Evolutionary conservation across 352 stramenopile genomes (phyloP).

Genomic region (Phytophthora pistaciae): DNA sequence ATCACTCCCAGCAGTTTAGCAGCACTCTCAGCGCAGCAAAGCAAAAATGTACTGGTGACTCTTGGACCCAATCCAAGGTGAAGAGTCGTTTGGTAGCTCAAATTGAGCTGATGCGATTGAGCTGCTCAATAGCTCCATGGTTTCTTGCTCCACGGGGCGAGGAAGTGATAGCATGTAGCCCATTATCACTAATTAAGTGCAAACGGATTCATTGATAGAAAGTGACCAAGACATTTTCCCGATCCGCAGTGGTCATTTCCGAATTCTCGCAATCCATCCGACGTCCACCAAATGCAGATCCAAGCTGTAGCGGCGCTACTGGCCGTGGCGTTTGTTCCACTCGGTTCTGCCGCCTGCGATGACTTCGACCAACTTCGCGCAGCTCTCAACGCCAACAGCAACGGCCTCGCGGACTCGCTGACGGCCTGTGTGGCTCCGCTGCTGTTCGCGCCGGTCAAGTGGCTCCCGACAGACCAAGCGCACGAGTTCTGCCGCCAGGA

Average conservation of each 20-base stretch:
- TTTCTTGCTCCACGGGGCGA: neutral
- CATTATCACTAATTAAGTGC: neutral
- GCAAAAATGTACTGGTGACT: neutral
- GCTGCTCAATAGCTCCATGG: neutral
- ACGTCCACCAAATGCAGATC: slow-evolving; percentile 10
- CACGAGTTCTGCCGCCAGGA: slow-evolving; percentile 54
- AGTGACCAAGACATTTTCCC: neutral
- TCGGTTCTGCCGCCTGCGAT: slow-evolving; percentile 12
- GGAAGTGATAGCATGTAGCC: neutral
- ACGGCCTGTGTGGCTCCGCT: slow-evolving; percentile 37
- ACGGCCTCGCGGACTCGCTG: slow-evolving; percentile 24
- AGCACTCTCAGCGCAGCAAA: neutral
- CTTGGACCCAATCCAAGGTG: slow-evolving; percentile 5
- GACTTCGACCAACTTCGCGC: slow-evolving; percentile 37
- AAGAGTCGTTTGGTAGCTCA: slow-evolving; percentile 2
- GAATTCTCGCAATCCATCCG: slow-evolving; percentile 11
- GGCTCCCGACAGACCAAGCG: slow-evolving; percentile 29
- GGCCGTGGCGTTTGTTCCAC: neutral
- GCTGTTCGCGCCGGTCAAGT: slow-evolving; percentile 50
- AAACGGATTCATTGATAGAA: neutral
- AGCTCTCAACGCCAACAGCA: slow-evolving; percentile 24
- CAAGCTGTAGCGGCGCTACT: slow-evolving; percentile 15
- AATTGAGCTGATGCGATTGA: no score
- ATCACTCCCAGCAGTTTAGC: slow-evolving; percentile 30
- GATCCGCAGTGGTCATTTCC: slow-evolving; percentile 17